Evolutionary conservation across 2,329 filamentous ascomycete species (phyloP).

Genomic region (Microdochium trichocladiopsis): DNA sequence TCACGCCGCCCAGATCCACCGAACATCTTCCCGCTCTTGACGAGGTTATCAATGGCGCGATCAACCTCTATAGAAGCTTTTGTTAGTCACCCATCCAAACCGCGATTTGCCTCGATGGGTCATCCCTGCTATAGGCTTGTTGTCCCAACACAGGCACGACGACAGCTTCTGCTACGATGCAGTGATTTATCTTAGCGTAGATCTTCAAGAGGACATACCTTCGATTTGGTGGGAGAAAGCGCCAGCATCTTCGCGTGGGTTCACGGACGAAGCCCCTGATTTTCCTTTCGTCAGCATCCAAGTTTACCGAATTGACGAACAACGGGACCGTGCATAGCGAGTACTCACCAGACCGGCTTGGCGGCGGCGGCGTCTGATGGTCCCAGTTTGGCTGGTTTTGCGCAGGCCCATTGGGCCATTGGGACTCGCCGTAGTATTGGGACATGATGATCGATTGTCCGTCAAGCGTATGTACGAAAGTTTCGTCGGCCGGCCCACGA

Average conservation of each 20-base stretch:
- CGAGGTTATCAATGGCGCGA: slow-evolving; percentile 86
- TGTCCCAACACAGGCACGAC: too few species aligned
- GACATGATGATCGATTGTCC: slow-evolving; percentile 13
- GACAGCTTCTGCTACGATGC: too few species aligned
- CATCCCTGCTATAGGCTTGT: too few species aligned
- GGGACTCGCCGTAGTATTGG: slow-evolving; percentile 25
- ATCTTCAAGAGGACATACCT: slow-evolving; percentile 60
- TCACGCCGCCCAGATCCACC: slow-evolving; percentile 69
- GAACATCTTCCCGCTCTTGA: slow-evolving; percentile 95
- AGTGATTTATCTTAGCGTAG: too few species aligned
- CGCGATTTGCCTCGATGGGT: background rate
- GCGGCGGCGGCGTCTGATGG: slow-evolving; percentile 53
- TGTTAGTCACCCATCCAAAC: slow-evolving; percentile 1
- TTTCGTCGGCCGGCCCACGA: background rate
- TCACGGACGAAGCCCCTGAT: slow-evolving; percentile 66
- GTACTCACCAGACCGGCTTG: slow-evolving; percentile 60
- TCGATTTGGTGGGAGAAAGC: slow-evolving; percentile 87
- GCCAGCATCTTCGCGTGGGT: slow-evolving; percentile 64
- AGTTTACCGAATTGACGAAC: slow-evolving; percentile 8
- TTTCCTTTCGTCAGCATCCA: background rate
- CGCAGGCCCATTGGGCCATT: slow-evolving; percentile 23
- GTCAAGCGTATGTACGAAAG: background rate
- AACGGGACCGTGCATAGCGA: background rate
- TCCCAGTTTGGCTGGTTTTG: slow-evolving; percentile 63
- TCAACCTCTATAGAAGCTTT: slow-evolving; percentile 68